Evolutionary conservation across 1,284 basidiomycete species (phyloP).

Genomic region (Cryptococcus floricola): DNA sequence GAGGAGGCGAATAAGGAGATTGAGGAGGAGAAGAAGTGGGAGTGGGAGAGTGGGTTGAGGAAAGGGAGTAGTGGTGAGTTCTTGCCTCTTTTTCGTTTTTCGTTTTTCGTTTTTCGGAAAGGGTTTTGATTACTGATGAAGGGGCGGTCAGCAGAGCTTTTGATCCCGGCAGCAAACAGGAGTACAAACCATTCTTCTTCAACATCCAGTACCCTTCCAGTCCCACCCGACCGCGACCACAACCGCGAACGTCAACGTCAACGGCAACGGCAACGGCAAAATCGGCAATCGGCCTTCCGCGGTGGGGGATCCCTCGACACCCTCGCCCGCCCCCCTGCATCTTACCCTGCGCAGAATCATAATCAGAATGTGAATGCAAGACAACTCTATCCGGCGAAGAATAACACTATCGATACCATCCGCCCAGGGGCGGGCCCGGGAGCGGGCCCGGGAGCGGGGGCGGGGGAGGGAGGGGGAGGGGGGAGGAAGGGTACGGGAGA

Average conservation of each 20-base stretch:
- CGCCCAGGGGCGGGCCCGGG: neutral
- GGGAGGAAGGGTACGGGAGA: neutral
- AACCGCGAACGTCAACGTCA: no score
- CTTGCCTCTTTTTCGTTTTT: neutral
- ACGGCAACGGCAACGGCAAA: neutral
- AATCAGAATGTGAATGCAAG: neutral
- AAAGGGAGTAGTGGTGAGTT: constrained; percentile 11
- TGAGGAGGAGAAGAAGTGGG: constrained; percentile 8
- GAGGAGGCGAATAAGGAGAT: constrained; percentile 29
- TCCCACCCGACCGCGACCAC: neutral
- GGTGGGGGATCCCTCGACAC: constrained; percentile 1
- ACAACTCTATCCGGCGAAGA: neutral
- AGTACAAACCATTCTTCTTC: constrained; percentile 10
- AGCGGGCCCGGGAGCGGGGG: no score
- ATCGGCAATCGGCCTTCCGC: neutral
- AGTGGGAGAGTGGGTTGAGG: constrained; percentile 1
- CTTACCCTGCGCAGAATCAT: neutral
- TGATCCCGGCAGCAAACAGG: constrained; percentile 5
- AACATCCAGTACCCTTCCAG: neutral
- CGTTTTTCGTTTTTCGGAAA: no score
- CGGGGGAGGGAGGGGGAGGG: no score
- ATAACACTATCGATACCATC: neutral
- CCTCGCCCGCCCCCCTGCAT: neutral
- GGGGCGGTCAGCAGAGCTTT: neutral
- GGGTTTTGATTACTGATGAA: neutral